phyloP scores from a whole-genome alignment of 2,329 filamentous ascomycete species.

The Didymosphaeria variabile region DNA sequence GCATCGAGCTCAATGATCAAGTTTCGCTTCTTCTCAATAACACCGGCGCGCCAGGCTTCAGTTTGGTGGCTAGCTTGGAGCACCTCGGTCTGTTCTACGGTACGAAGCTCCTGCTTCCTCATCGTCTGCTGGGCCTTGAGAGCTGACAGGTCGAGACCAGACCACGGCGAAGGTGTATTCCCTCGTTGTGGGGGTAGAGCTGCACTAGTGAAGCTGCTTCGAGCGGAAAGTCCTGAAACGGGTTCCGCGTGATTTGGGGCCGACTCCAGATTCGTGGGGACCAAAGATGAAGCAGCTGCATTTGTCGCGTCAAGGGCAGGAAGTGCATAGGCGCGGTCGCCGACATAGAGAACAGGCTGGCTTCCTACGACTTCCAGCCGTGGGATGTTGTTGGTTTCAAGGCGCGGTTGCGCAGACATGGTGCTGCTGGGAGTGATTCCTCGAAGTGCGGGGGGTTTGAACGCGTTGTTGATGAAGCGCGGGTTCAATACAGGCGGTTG shows the following conservation, averaged over 20 bases:
- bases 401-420: slow-evolving; percentile 36
- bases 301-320: slow-evolving; percentile 33
- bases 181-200: slow-evolving; percentile 25
- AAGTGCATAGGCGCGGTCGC: slow-evolving; percentile 44
- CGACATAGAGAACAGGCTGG: slow-evolving; percentile 44
- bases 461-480: slow-evolving; percentile 42
- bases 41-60: slow-evolving; percentile 42
- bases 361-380: slow-evolving; percentile 42
- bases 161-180: slow-evolving; percentile 32
- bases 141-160: slow-evolving; percentile 34
- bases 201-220: slow-evolving; percentile 22
- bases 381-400: slow-evolving; percentile 31
- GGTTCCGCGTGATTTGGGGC: slow-evolving; percentile 21
- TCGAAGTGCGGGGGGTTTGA: slow-evolving; percentile 37
- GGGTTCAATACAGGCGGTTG: slow-evolving; percentile 43
- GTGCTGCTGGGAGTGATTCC: slow-evolving; percentile 29
- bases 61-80: slow-evolving; percentile 43
- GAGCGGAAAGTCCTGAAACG: slow-evolving; percentile 18
- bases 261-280: slow-evolving; percentile 24
- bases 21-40: slow-evolving; percentile 48
- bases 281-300: slow-evolving; percentile 22
- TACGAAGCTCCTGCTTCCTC: slow-evolving; percentile 47
- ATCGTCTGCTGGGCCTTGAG: slow-evolving; percentile 40
- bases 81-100: slow-evolving; percentile 48
- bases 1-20: slow-evolving; percentile 48